These are phyloP conservation scores for Tylopilus vinaceipallidus DNA, from an alignment of 768 basidiomycete genomes.

Conservation along the genomic window DNA sequence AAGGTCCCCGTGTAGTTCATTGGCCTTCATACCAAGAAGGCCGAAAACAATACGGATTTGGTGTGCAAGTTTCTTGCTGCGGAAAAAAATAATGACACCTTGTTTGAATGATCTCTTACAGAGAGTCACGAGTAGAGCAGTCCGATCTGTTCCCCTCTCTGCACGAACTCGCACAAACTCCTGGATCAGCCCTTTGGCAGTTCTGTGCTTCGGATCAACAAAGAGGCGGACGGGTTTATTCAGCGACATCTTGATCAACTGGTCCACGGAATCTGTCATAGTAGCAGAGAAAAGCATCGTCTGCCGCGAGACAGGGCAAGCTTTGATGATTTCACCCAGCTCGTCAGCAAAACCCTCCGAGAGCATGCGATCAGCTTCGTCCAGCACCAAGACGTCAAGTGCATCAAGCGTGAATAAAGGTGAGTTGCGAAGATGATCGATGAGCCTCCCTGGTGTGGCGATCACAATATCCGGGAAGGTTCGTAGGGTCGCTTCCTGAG, in stretches of 20 bases:
- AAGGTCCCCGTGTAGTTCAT: constrained; percentile 93
- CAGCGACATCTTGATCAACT: constrained; percentile 88
- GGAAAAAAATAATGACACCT: constrained; percentile 87
- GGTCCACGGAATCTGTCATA: constrained; percentile 96
- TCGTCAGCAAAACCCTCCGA: constrained; percentile 95
- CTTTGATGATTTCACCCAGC: constrained; percentile 87
- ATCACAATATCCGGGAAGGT: constrained; percentile 91
- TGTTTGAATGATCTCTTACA: constrained; percentile 87
- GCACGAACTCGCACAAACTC: constrained; percentile 93
- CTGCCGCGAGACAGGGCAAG: constrained; percentile 85
- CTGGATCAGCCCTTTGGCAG: constrained; percentile 83
- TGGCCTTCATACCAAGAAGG: constrained; percentile 83
- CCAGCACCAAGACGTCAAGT: constrained; percentile 90
- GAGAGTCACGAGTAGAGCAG: constrained; percentile 72
- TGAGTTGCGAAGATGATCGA: constrained; percentile 96
- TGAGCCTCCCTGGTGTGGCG: constrained; percentile 95
- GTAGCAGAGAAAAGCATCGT: constrained; percentile 99
- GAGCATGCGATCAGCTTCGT: constrained; percentile 98
- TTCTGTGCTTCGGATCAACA: constrained; percentile 89
- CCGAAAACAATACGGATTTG: constrained; percentile 95
- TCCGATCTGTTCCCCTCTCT: constrained; percentile 72
- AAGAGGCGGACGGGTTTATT: constrained; percentile 93
- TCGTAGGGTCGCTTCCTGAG: constrained; percentile 84
- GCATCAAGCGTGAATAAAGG: constrained; percentile 90
- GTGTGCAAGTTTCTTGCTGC: constrained; percentile 96